phyloP scores from a whole-genome alignment of 805 yeast genomes.

The Ogataea nakhonphanomensis region DNA sequence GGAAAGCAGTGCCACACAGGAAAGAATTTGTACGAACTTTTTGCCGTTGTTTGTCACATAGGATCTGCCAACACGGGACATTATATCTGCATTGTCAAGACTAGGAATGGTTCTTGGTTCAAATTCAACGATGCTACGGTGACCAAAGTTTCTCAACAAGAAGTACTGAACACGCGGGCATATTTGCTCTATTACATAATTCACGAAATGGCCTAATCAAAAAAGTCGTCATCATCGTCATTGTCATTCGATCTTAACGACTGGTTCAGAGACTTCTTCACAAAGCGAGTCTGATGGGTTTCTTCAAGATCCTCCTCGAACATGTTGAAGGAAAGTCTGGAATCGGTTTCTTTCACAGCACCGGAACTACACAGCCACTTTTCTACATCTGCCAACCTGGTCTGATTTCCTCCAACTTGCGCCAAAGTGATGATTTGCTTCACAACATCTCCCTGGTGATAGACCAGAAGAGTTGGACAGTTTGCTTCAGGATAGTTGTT shows the following conservation, averaged over 20 bases:
- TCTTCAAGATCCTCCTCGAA: conserved; percentile 53
- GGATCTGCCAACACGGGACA: conserved; percentile 97
- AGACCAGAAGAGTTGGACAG: conserved; percentile 87
- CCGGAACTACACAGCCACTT: conserved; percentile 60
- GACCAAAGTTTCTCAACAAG: conserved; percentile 57
- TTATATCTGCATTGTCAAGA: conserved; percentile 76
- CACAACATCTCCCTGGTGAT: conserved; percentile 71
- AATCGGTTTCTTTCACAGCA: conserved; percentile 65
- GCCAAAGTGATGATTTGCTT: conserved; percentile 80
- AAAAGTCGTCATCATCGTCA: conserved; percentile 47
- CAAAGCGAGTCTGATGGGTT: conserved; percentile 49
- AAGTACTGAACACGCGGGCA: conserved; percentile 70
- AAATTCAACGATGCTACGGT: conserved; percentile 88
- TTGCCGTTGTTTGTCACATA: conserved; percentile 82
- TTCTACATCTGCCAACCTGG: conserved; percentile 69
- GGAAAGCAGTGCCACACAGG: conserved; percentile 13
- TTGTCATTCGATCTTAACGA: conserved; percentile 29
- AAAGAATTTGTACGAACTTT: conserved; percentile 62
- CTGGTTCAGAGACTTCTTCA: conserved; percentile 53
- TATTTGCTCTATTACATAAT: conserved; percentile 72
- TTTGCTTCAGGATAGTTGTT: conserved; percentile 88
- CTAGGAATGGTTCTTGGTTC: conserved; percentile 77
- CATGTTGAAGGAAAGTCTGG: conserved; percentile 58
- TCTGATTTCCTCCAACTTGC: conserved; percentile 79
- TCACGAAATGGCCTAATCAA: conserved; percentile 42